Conservation (phyloP, 2,329 filamentous ascomycete species). For the Scedosporium dehoogii region DNA sequence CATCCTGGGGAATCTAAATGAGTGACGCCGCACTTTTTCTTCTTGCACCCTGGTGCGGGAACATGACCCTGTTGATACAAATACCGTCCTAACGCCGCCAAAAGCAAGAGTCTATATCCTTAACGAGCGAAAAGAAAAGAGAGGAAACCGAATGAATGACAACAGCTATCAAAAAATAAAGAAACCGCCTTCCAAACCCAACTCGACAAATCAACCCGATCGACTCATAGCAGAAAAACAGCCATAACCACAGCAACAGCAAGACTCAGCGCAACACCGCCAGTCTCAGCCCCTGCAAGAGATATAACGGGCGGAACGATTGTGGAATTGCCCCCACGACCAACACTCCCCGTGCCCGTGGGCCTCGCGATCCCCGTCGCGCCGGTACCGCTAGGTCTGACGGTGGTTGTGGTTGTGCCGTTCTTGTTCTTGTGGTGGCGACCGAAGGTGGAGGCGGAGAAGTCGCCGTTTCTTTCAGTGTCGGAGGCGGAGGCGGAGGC, state of each 20-base stretch:
- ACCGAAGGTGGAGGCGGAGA: background rate
- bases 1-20: background rate
- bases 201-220: background rate
- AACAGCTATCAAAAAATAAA: background rate
- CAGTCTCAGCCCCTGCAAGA: background rate
- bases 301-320: background rate
- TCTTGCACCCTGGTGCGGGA: background rate
- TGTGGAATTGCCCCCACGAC: background rate
- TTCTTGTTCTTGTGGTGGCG: background rate
- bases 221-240: background rate
- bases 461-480: background rate
- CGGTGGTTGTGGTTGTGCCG: background rate
- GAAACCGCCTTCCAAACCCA: background rate
- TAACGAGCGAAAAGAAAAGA: background rate
- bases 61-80: background rate
- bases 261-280: background rate
- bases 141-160: background rate
- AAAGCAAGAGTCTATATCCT: background rate
- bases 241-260: background rate
- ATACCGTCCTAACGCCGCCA: background rate
- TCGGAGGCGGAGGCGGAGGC: background rate
- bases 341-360: background rate
- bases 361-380: background rate
- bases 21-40: background rate
- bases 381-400: background rate